These are phyloP conservation scores for Mycena indigotica DNA, from an alignment of 768 basidiomycete species.

Conservation along the genomic window DNA sequence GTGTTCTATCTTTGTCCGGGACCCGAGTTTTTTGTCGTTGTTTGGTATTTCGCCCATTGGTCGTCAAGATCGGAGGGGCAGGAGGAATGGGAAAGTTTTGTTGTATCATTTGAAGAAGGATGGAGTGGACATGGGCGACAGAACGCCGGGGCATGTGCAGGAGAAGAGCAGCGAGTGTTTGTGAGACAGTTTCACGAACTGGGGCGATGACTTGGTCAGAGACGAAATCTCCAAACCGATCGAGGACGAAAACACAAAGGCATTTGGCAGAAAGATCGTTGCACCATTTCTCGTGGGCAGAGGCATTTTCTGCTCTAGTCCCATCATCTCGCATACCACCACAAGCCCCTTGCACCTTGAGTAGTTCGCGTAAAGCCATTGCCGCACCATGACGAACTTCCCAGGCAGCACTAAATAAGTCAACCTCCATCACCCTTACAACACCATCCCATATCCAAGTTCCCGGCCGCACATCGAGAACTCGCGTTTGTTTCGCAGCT, in stretches of 20 bases:
- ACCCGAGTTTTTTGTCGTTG: neutral
- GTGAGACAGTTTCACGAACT: constrained; percentile 93
- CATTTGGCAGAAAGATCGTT: constrained; percentile 85
- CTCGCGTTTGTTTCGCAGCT: constrained; percentile 73
- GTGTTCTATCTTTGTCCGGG: constrained; percentile 46
- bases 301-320: constrained; percentile 58
- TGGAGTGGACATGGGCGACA: constrained; percentile 76
- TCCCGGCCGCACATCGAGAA: constrained; percentile 73
- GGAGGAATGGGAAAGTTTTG: constrained; percentile 68
- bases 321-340: constrained; percentile 77
- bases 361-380: constrained; percentile 84
- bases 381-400: constrained; percentile 94
- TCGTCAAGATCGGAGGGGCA: constrained; percentile 18
- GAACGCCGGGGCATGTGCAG: constrained; percentile 85
- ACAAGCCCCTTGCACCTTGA: constrained; percentile 79
- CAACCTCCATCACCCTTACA: constrained; percentile 76
- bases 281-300: constrained; percentile 83
- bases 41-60: constrained; percentile 29
- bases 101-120: constrained; percentile 90
- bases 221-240: constrained; percentile 98
- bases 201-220: constrained; percentile 97
- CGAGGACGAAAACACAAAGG: constrained; percentile 87
- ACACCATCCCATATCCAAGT: constrained; percentile 88
- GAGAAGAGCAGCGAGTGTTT: constrained; percentile 87
- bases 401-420: constrained; percentile 86